phyloP scores from a whole-genome alignment of 1,284 basidiomycete genomes.

The Ganoderma sp. region DNA sequence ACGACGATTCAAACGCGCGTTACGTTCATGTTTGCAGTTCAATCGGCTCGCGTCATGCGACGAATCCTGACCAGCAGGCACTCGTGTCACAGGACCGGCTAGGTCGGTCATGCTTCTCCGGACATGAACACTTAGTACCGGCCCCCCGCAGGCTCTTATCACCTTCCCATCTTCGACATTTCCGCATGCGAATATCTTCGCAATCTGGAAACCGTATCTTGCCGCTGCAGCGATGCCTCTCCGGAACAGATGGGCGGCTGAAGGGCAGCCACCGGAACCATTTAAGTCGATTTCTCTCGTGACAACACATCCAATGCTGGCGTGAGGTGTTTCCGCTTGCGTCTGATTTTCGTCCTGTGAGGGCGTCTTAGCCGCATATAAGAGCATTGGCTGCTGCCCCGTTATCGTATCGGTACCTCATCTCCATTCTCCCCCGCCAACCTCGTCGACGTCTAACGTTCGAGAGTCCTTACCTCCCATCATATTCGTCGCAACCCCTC shows the following conservation, averaged over 20 bases:
- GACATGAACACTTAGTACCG: conserved; percentile 25
- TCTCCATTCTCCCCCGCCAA: conserved; percentile 17
- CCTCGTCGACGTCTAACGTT: conserved; percentile 4
- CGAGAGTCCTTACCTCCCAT: neutral
- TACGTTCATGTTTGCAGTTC: conserved; percentile 8
- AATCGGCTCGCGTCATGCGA: conserved; percentile 25
- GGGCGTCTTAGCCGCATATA: conserved; percentile 25
- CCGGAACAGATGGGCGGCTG: conserved; percentile 20
- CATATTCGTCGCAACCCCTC: conserved; percentile 11
- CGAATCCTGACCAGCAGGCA: conserved; percentile 16
- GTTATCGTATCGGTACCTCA: conserved; percentile 24
- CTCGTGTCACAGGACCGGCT: conserved; percentile 27
- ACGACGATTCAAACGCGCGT: conserved; percentile 14
- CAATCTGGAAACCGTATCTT: conserved; percentile 31
- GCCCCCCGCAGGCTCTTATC: conserved; percentile 28
- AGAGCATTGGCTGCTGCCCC: conserved; percentile 17
- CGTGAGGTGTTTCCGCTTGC: conserved; percentile 27
- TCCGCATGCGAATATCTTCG: conserved; percentile 14
- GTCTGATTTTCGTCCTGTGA: conserved; percentile 15
- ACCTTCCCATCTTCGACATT: conserved; percentile 27
- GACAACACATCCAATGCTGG: conserved; percentile 26
- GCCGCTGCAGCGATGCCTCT: conserved; percentile 21
- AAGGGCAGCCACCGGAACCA: conserved; percentile 19
- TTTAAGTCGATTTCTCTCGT: conserved; percentile 27
- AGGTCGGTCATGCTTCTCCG: conserved; percentile 19